Evolutionary conservation across 73 alveolate species (phyloP), one percentile per base, ranked within the genome.

Genomic region (Paramecium bursaria): DNA sequence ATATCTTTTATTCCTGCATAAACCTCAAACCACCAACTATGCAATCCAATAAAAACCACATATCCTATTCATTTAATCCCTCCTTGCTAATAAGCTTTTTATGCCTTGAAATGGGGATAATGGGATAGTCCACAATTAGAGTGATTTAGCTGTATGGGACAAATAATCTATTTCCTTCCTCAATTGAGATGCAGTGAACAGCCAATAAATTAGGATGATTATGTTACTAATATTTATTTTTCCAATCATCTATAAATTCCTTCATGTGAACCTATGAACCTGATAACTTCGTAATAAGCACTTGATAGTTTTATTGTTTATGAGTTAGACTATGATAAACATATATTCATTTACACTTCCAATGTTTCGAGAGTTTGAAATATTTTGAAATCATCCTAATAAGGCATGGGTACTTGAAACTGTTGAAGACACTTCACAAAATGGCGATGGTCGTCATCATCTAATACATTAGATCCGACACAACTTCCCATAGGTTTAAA

Each of bases 131-230:
- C 0, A 67, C 19, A 1, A 67, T 42, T 19, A 67, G 15, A 39
- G 27, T 67, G 3, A 67, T 67, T 67, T 67, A 53, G 21, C 60
- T 67, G 11, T 10, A 35, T 39, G 82, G 82, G 6, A 67, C 27
- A 42, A 67, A 67, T 13, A 67, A 33, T 14, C 44, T 67, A 42
- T 21, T 67, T 67, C 42, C 26, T 67, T 67, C 53, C 5, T 39
- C 25, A 6, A 67, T 42, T 23, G 82, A 67, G 44, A 67, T 33
- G 21, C 27, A 25, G 44, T 67, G 82, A 67, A 67, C 44, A 6
- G 82, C 17, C 10, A 67, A 3, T 4, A 67, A 42, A 67, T 67
- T 67, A 22, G 82, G 82, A 67, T 67, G 82, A 25, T 42, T 67
- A 42, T 67, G 82, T n/a, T 67, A 27, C 22, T 31, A 35, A 42